Conservation (phyloP, 306 rosid genomes). For the Fragaria vesca region DNA sequence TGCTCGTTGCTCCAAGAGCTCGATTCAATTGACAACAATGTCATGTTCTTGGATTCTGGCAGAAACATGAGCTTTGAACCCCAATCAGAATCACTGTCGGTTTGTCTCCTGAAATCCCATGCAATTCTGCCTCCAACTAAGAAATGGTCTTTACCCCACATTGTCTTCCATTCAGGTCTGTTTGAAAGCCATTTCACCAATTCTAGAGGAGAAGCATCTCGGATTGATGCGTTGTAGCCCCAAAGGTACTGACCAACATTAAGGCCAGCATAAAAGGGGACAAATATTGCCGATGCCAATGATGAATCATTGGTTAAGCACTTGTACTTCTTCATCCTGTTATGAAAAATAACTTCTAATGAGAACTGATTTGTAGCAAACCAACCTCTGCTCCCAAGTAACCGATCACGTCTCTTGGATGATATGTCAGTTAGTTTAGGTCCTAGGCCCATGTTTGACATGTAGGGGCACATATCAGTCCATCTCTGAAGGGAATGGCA, state of each 20-base stretch:
- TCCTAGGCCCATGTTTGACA: conserved; percentile 53
- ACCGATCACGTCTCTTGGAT: neutral
- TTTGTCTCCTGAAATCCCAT: conserved; percentile 48
- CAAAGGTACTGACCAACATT: conserved; percentile 51
- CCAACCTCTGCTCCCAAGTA: conserved; percentile 31
- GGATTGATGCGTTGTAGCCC: conserved; percentile 33
- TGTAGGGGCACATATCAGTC: conserved; percentile 45
- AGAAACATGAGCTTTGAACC: conserved; percentile 54
- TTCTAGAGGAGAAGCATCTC: conserved; percentile 46
- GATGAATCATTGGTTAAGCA: conserved; percentile 61
- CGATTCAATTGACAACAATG: conserved; percentile 45
- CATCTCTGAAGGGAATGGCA: conserved; percentile 39
- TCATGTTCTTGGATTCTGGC: conserved; percentile 52
- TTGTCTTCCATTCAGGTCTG: conserved; percentile 46
- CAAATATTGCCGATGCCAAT: conserved; percentile 53
- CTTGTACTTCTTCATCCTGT: conserved; percentile 53
- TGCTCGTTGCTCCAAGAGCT: conserved; percentile 40
- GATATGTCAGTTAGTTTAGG: conserved; percentile 23
- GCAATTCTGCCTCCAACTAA: conserved; percentile 52
- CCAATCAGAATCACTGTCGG: conserved; percentile 43
- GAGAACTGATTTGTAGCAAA: conserved; percentile 54
- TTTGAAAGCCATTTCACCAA: conserved; percentile 40
- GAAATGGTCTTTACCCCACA: conserved; percentile 64
- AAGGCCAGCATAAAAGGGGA: conserved; percentile 59
- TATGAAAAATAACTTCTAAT: conserved; percentile 56